Base-by-base conservation (phyloP, 306 rosid species). In the Pterocarpus macrocarpus region DNA sequence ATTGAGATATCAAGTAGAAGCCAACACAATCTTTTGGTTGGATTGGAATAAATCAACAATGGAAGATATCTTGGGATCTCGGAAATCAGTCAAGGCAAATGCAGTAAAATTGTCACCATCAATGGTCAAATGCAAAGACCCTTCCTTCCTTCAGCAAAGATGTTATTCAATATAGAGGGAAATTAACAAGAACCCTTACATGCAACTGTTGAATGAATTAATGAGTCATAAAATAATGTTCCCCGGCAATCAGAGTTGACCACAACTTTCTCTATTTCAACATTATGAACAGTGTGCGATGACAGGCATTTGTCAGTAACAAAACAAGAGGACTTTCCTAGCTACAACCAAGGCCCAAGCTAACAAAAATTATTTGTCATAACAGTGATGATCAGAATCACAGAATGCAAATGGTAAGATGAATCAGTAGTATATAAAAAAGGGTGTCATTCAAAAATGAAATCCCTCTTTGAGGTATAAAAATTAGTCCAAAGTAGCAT, bases 401-500 rank as follows among this genome's bases (percentile, higher is more conserved):
- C 49, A 38, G 3, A 64, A 38, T 5, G 49, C 33, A 71, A 0
- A 33, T 34, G n/a, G 36, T 33, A 22, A 53, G 33, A 52, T 50
- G 58, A 53, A 50, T 35, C 49, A 49, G 41, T 71, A 14, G 14
- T 55, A 30, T n/a, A 52, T 28, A 28, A 71, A 47, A 52, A 71
- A 64, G 34, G 32, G 13, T 2, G 56, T 22, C 1, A 70, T 35
- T n/a, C 33, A 8, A 55, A 66, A 64, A 16, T 34, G 34, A 73
- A 73, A 28, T 13, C 13, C 32, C 41, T 64, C 45, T 9, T 47
- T 0, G 4, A 39, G 77, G 70, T 49, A 75, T 58, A 61, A 5
- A 35, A 82, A 69, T 53, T 30, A 69, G 57, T n/a, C 10, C 41
- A 76, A 77, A 63, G 8, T 49, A 82, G 22, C 47, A 57, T 52